Base-by-base conservation (phyloP, 2,329 filamentous ascomycete genomes). In the Claviceps sp. region DNA sequence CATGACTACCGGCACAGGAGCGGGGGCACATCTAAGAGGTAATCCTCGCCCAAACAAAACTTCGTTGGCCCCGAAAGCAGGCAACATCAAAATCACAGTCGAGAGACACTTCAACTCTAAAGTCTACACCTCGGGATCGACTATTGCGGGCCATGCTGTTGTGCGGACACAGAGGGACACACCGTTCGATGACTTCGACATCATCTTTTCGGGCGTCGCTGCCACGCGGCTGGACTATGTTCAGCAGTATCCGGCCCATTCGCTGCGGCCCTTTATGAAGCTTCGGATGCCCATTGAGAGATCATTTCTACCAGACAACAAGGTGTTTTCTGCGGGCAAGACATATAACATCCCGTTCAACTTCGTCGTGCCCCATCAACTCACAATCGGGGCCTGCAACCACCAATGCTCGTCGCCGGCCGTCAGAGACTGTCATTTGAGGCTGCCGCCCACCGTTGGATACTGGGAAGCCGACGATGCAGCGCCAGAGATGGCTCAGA, bases 281-380 rank as follows among this genome's bases (percentile, higher is more conserved):
- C 65, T 78, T 54, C 66, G 70, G 51, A 79, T 81, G 72, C 77
- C 77, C 9, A 66, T 80, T 20, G 54, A 55, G 47, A 67, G 69
- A n/a, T 67, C 69, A 1, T 60, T 66, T 6, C 73, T 79, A 50
- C 77, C 77, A 2, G 63, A 64, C 7, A 65, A 71, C 20, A 66
- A 71, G 37, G 59, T 77, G 34, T 73, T 79, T 54, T 66, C 73
- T 61, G 67, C 70, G n/a, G 74, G 71, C 2, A 62, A 62, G 56
- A 69, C 67, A 26, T 77, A 78, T 63, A 70, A 60, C 14, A 63
- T 81, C 24, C 77, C 77, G n/a, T 78, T 81, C 66, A 65, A 77
- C 65, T 81, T 81, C 56, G 72, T 81, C 53, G 71, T 81, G 16
- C 78, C 78, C n/a, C 68, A 70, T 56, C 72, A 79, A 51, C 72